Evolutionary conservation across 2,329 filamentous ascomycete genomes (phyloP).

Genomic region (Colletotrichum shisoi): DNA sequence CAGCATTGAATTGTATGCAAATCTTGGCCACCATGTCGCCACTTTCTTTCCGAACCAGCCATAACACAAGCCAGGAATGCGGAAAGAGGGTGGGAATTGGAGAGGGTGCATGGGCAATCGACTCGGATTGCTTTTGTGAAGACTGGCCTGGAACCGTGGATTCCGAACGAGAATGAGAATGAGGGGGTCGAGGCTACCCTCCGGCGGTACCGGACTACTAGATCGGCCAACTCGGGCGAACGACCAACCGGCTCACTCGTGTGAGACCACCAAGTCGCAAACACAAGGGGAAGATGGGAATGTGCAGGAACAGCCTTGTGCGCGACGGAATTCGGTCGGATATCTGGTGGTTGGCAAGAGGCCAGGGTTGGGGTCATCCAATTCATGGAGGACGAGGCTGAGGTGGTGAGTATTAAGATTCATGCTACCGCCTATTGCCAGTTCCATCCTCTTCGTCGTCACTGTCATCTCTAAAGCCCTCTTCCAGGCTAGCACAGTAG

Average conservation of each 20-base stretch:
- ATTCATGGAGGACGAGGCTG: conserved; percentile 19
- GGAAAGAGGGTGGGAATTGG: background rate
- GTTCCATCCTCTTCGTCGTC: conserved; percentile 51
- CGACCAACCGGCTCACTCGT: conserved; percentile 1
- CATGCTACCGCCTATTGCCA: conserved; percentile 36
- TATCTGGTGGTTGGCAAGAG: conserved; percentile 19
- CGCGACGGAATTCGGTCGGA: conserved; percentile 19
- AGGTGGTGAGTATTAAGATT: conserved; percentile 27
- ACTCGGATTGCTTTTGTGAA: conserved; percentile 8
- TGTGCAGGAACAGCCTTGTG: conserved; percentile 14
- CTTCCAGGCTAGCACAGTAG: conserved; percentile 61
- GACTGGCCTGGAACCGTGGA: conserved; percentile 7
- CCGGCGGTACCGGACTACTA: background rate
- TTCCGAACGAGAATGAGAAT: conserved; percentile 6
- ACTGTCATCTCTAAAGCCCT: conserved; percentile 58
- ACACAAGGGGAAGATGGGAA: conserved; percentile 10
- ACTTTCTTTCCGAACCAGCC: conserved; percentile 1
- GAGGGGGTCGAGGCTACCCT: conserved; percentile 4
- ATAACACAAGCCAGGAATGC: background rate
- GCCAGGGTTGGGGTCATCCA: background rate
- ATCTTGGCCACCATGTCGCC: conserved; percentile 29
- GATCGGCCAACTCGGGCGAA: conserved; percentile 21
- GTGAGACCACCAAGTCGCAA: conserved; percentile 6
- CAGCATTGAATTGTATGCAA: conserved; percentile 36
- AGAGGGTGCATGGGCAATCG: background rate